These are phyloP conservation scores for Tulasnella calospora DNA, from an alignment of 768 basidiomycete genomes.

Conservation along the genomic window DNA sequence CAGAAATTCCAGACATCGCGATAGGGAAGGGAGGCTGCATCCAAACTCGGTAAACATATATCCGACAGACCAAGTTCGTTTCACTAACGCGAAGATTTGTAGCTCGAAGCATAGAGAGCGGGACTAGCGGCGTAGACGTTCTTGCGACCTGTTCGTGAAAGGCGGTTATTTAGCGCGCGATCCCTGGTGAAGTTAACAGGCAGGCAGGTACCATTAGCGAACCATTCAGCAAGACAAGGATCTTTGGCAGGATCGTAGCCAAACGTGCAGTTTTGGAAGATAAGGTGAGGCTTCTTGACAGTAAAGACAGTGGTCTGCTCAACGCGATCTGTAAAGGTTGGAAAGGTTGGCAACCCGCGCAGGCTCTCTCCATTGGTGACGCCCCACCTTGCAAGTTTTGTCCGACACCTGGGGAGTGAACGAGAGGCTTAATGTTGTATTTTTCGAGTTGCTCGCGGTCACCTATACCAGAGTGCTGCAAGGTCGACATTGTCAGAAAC, in stretches of 20 bases:
- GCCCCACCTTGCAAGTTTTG: slow-evolving; percentile 26
- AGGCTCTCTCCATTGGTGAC: not conserved
- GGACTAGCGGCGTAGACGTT: slow-evolving; percentile 17
- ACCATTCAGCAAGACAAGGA: slow-evolving; percentile 16
- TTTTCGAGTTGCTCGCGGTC: slow-evolving; percentile 21
- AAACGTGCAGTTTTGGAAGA: slow-evolving; percentile 12
- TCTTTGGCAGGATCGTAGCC: not conserved
- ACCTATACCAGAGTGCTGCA: slow-evolving; percentile 28
- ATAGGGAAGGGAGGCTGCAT: not conserved
- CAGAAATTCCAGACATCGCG: slow-evolving; percentile 9
- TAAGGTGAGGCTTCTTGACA: not conserved
- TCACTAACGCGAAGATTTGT: not conserved
- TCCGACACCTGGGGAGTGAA: slow-evolving; percentile 27
- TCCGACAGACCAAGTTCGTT: not conserved
- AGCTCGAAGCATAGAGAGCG: slow-evolving; percentile 14
- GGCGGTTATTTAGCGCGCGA: too few species aligned
- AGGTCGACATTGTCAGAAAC: not conserved
- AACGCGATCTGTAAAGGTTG: not conserved
- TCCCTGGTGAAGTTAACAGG: too few species aligned
- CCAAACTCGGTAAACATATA: not conserved
- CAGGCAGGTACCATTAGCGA: not conserved
- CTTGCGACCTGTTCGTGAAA: not conserved
- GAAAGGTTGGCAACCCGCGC: too few species aligned
- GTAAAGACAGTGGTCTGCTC: slow-evolving; percentile 10
- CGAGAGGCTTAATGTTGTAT: slow-evolving; percentile 17